Evolutionary conservation across 202 grass and related monocot genomes (phyloP), one percentile per base, ranked within the genome.

Genomic region (Saccharum hybrid): DNA sequence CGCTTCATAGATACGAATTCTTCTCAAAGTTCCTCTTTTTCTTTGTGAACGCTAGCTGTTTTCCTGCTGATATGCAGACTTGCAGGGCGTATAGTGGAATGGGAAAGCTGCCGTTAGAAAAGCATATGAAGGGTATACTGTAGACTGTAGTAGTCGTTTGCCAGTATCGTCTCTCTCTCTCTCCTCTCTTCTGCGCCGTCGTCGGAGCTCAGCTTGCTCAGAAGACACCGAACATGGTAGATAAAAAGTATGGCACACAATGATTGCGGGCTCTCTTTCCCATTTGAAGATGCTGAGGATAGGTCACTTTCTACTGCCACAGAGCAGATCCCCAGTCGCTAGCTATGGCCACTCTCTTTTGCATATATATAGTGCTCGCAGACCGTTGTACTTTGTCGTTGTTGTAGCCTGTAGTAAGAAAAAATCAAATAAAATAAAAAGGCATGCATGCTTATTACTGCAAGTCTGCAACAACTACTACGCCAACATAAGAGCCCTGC

Each of bases 281-380:
- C 89, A 88, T 91, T 88, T 88, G 86, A 88, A 88, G 89, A 83
- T 79, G 86, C 89, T 85, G 89, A 91, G 86, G 86, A 91, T 91
- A 83, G 82, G 86, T 91, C 90, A 79, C 79, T 91, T 82, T 91
- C 90, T 88, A 88, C 86, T 87, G 84, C 75, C 67, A 80, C 78
- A 71, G 49, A 82, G 78, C 82, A 91, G 89, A 91, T 83, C 84
- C 80, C 38, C 84, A 84, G 80, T 83, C 39, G 86, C 68, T 69
- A 79, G 86, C 86, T 81, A 86, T 74, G 73, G 74, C 82, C 78
- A 79, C 62, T 38, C 74, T 79, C 79, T 76, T 83, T 82, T 82
- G 52, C 86, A 86, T 71, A 60, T 57, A 71, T 60, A 71, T 87
- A 84, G 76, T 90, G 84, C 84, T 90, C 84, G 54, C 88, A 84